These are phyloP conservation scores for Leersia perrieri DNA, from an alignment of 176 grass and related monocot genomes.

Conservation along the genomic window DNA sequence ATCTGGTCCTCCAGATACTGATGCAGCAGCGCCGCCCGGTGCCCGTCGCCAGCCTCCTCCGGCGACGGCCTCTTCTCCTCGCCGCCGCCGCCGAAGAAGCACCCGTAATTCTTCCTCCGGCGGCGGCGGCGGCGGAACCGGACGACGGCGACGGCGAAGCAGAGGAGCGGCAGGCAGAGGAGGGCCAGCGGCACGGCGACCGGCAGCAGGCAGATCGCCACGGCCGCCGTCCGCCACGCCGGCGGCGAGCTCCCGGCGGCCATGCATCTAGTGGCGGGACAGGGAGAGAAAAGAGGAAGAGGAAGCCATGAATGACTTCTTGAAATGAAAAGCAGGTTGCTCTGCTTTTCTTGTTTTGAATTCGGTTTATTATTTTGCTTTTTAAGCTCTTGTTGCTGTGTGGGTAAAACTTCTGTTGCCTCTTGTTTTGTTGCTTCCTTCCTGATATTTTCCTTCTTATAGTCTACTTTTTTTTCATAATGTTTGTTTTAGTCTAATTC, in stretches of 20 bases:
- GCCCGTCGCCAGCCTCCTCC: not conserved
- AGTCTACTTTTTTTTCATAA: not conserved
- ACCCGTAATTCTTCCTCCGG: not conserved
- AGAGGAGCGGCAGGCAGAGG: slow-evolving; percentile 52
- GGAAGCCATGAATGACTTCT: not conserved
- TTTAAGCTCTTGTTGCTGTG: not conserved
- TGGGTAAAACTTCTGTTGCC: not conserved
- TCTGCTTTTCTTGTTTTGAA: not conserved
- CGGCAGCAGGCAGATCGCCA: slow-evolving; percentile 46
- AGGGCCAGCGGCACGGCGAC: slow-evolving; percentile 47
- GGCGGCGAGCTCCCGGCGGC: not conserved
- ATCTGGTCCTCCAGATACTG: slow-evolving; percentile 78
- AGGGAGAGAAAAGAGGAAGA: not conserved
- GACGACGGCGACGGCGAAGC: slow-evolving; percentile 30
- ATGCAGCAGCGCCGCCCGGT: slow-evolving; percentile 31
- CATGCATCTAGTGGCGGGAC: slow-evolving; percentile 1
- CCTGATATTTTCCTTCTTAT: not conserved
- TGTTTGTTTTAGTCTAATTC: not conserved
- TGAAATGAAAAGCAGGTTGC: not conserved
- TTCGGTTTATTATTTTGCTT: not conserved
- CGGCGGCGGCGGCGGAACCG: slow-evolving; percentile 33
- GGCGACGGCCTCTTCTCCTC: not conserved
- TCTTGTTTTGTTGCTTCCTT: not conserved
- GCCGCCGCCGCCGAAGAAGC: not conserved
- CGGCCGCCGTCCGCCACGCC: slow-evolving; percentile 18